Conservation (phyloP, 2,329 filamentous ascomycete genomes). For the Mariannaea elegans region DNA sequence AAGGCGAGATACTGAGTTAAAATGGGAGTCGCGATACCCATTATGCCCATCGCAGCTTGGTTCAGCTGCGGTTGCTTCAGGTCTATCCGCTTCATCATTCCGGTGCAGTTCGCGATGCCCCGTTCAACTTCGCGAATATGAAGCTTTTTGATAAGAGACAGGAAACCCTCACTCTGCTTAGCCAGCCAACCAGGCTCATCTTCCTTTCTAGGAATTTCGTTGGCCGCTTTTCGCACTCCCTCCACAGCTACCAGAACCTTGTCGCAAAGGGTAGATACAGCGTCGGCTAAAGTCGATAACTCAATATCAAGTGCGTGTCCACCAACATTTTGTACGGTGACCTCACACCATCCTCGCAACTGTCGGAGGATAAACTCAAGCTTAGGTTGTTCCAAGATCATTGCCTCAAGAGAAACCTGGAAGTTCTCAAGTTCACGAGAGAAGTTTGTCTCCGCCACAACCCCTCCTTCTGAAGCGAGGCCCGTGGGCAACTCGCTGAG, state of each 20-base stretch:
- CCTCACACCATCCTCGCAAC: constrained; percentile 69
- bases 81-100: constrained; percentile 45
- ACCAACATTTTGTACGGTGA: constrained; percentile 35
- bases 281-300: constrained; percentile 60
- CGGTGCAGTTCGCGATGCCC: constrained; percentile 50
- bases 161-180: constrained; percentile 59
- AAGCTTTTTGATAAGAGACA: constrained; percentile 65
- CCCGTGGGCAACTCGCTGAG: constrained; percentile 60
- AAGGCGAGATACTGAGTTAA: constrained; percentile 76
- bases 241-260: constrained; percentile 83
- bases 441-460: constrained; percentile 46
- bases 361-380: constrained; percentile 73
- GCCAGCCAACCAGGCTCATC: constrained; percentile 48
- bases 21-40: constrained; percentile 66
- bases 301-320: constrained; percentile 24
- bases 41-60: constrained; percentile 43
- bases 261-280: constrained; percentile 73
- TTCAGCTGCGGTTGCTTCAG: constrained; percentile 39
- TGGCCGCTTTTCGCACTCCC: constrained; percentile 67
- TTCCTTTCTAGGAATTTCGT: constrained; percentile 48
- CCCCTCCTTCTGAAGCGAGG: constrained; percentile 54
- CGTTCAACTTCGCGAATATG: constrained; percentile 64
- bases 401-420: constrained; percentile 51
- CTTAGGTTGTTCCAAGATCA: constrained; percentile 57
- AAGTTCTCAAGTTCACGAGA: constrained; percentile 50